Base-by-base conservation (phyloP, 202 grass and related monocot species). In the Bolboschoenoplectus hybrid region DNA sequence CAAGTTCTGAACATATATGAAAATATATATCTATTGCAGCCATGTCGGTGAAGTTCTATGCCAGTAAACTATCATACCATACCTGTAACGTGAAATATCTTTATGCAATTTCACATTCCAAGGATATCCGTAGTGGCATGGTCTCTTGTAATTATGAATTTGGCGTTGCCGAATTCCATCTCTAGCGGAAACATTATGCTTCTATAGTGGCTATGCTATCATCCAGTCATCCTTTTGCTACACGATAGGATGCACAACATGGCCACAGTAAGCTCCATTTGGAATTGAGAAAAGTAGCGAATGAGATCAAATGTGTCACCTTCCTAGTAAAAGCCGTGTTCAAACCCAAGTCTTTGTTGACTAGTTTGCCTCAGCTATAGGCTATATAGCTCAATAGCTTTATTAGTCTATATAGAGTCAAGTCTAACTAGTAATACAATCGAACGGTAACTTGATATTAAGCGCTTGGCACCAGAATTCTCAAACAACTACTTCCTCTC, bases 341-440 rank as follows among this genome's bases (percentile, higher is more conserved):
- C 17, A 7, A 62, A 62, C 1, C 58, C 58, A 62, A 62, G 74
- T 57, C 74, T 41, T 41, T 40, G 12, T 78, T 58, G 74, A 80
- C 53, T 61, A 19, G 36, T 61, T 80, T 36, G 36, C 76, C 17
- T 80, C 55, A 80, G 8, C 53, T 20, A 39, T 78, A 62, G 5
- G 2, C 1, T n/a, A 62, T 5, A 46, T 62, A 36, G 32, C 26
- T 61, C 8, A 70, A 26, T 70, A 46, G 7, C 68, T 20, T 38
- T 41, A 20, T 26, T 62, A n/a, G 17, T 62, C 16, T 62, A 62
- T 62, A 26, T 62, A 62, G 58, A 6, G 17, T 62, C 36, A 11
- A 26, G 52, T 52, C 14, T 4, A 77, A 58, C 52, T 41, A 57
- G 11, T 13, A 17, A 12, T 32, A 19, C 34, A 26, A 49, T 73